A percentile compares a stretch with the other conserved stretches of the same genome.
These are phyloP conservation scores for Pseudognaphalium luteoalbum DNA, from an alignment of 129 eudicot species.

Conservation along the genomic window DNA sequence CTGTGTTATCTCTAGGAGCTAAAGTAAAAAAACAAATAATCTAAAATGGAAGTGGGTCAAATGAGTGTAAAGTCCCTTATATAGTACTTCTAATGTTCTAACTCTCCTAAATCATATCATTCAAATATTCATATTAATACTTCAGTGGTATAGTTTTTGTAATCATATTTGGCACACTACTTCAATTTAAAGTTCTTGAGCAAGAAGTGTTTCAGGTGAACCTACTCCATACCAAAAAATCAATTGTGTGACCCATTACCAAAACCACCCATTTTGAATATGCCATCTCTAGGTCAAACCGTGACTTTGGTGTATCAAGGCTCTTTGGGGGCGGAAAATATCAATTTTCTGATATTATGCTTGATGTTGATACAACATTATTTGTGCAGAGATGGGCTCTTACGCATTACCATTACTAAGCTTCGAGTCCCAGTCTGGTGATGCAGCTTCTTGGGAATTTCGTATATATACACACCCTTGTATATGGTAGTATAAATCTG, in stretches of 20 bases:
- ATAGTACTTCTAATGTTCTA: background rate
- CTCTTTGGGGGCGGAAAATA: background rate
- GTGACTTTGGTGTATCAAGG: background rate
- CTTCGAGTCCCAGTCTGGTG: slow-evolving; percentile 37
- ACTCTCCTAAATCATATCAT: too few species aligned
- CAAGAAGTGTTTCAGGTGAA: background rate
- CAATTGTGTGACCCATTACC: background rate
- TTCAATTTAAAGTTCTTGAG: background rate
- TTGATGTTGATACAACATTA: slow-evolving; percentile 14
- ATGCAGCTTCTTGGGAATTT: slow-evolving; percentile 26
- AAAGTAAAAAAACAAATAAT: background rate
- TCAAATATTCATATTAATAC: background rate
- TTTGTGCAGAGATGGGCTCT: slow-evolving; percentile 39
- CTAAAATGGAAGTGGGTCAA: background rate
- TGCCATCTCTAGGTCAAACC: background rate
- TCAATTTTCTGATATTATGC: background rate
- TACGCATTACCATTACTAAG: slow-evolving; percentile 31
- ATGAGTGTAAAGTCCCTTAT: background rate
- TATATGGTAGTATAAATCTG: slow-evolving; percentile 29
- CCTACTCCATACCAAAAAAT: background rate
- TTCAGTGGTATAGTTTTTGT: background rate
- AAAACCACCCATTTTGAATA: background rate
- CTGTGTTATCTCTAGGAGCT: background rate
- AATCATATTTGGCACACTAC: background rate
- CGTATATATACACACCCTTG: slow-evolving; percentile 25